These are phyloP conservation scores for Trametopsis cervina DNA, from an alignment of 768 basidiomycete species.

Conservation along the genomic window DNA sequence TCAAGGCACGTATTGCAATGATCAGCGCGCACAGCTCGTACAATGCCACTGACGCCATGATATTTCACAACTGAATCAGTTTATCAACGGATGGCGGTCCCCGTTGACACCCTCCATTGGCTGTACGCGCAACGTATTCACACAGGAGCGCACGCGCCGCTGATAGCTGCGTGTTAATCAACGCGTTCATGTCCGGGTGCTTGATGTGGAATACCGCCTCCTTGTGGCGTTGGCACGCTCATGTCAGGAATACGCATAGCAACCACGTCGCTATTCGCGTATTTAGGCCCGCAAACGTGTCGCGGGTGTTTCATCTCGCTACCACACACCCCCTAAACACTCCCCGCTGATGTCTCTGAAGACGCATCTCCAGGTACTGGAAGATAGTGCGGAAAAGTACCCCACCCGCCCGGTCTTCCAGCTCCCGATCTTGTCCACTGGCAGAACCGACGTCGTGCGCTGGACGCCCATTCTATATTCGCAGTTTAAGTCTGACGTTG, in stretches of 20 bases:
- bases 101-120: not conserved
- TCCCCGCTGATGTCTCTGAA: slow-evolving; percentile 11
- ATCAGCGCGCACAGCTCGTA: not conserved
- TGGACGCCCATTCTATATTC: slow-evolving; percentile 59
- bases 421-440: slow-evolving; percentile 30
- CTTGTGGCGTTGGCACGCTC: not conserved
- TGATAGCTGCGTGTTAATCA: not conserved
- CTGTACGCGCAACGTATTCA: not conserved
- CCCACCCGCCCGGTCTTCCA: slow-evolving; percentile 49
- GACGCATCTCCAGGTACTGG: slow-evolving; percentile 56
- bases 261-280: not conserved
- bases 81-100: not conserved
- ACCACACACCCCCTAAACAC: too few relatives aligned
- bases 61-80: not conserved
- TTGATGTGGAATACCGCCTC: not conserved
- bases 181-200: not conserved
- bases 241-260: not conserved
- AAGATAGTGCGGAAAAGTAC: slow-evolving; percentile 38
- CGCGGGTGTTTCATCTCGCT: too few relatives aligned
- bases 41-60: not conserved
- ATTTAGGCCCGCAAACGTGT: not conserved
- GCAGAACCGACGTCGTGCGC: slow-evolving; percentile 31
- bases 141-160: not conserved
- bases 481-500: slow-evolving; percentile 56
- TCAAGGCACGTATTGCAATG: too few relatives aligned